These are phyloP conservation scores for Staphylotrichum tortipilum DNA, from an alignment of 495 filamentous ascomycete species.

Conservation along the genomic window DNA sequence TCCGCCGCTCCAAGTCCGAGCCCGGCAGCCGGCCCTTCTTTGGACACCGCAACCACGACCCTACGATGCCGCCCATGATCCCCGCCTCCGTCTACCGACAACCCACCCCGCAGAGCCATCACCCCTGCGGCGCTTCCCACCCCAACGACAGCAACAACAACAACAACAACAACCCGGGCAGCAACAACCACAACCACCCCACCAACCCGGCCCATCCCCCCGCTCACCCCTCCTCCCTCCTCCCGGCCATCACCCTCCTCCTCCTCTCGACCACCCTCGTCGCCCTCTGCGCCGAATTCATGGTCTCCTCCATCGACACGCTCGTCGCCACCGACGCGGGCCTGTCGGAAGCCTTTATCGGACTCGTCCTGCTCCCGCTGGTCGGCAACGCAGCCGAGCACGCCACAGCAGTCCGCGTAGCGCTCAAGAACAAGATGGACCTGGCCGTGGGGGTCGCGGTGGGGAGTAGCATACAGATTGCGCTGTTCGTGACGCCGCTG, in stretches of 20 bases:
- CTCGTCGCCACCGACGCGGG: slow-evolving; percentile 49
- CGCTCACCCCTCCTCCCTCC: no score
- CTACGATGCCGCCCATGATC: background rate
- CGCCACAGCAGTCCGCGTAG: slow-evolving; percentile 80
- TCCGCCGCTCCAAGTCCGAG: background rate
- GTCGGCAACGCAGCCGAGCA: slow-evolving; percentile 91
- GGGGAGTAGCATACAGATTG: slow-evolving; percentile 80
- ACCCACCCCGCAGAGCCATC: slow-evolving; percentile 68
- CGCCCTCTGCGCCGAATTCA: slow-evolving; percentile 74
- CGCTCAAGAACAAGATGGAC: slow-evolving; percentile 95
- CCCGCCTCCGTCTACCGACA: background rate
- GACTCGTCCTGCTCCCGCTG: slow-evolving; percentile 77
- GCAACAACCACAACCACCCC: no score
- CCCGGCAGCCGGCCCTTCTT: background rate
- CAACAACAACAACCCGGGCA: no score
- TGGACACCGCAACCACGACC: background rate
- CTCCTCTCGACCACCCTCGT: slow-evolving; percentile 69
- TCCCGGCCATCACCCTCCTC: slow-evolving; percentile 54
- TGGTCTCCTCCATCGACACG: slow-evolving; percentile 64
- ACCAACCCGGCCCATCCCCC: no score
- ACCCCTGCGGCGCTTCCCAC: slow-evolving; percentile 44
- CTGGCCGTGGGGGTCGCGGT: slow-evolving; percentile 84
- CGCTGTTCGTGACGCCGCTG: slow-evolving; percentile 81
- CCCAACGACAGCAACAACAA: no score
- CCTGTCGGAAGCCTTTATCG: slow-evolving; percentile 68